A percentile compares a stretch with the other conserved stretches of the same genome.
phyloP scores from a whole-genome alignment of 257 asterid species.

The Solanum bulbocastanum region DNA sequence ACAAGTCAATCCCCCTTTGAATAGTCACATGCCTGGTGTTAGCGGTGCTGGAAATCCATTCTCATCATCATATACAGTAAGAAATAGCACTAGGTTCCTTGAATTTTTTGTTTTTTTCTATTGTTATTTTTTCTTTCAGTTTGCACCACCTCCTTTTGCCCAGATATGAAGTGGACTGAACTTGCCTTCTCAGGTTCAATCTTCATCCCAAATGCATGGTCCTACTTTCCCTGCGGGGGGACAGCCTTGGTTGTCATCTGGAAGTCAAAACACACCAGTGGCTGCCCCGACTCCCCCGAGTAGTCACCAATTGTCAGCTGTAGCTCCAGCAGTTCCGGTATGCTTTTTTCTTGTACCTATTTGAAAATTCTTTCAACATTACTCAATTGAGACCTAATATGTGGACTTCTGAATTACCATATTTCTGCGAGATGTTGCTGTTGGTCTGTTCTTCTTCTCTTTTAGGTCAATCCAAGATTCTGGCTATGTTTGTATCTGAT shows the following conservation, averaged over 20 bases:
- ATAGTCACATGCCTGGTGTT: conserved; percentile 17
- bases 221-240: conserved; percentile 42
- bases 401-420: background rate
- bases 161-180: conserved; percentile 40
- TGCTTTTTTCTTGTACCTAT: background rate
- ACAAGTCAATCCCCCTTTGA: conserved; percentile 25
- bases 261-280: conserved; percentile 43
- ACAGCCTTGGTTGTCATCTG: conserved; percentile 64
- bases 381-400: background rate
- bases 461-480: background rate
- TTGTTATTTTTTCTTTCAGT: conserved; percentile 26
- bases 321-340: conserved; percentile 35
- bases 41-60: conserved; percentile 48
- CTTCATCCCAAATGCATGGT: conserved; percentile 50
- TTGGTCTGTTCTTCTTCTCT: background rate
- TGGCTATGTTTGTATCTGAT: background rate
- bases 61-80: conserved; percentile 59
- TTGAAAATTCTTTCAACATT: background rate
- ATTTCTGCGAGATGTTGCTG: background rate
- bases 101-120: conserved; percentile 2
- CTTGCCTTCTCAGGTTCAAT: conserved; percentile 49
- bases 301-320: conserved; percentile 27
- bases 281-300: conserved; percentile 53
- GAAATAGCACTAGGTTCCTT: conserved; percentile 10
- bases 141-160: conserved; percentile 52